A percentile compares a stretch with the other conserved stretches of the same genome.
These are phyloP conservation scores for Alnus glutinosa DNA, from an alignment of 306 rosid species.

Conservation along the genomic window DNA sequence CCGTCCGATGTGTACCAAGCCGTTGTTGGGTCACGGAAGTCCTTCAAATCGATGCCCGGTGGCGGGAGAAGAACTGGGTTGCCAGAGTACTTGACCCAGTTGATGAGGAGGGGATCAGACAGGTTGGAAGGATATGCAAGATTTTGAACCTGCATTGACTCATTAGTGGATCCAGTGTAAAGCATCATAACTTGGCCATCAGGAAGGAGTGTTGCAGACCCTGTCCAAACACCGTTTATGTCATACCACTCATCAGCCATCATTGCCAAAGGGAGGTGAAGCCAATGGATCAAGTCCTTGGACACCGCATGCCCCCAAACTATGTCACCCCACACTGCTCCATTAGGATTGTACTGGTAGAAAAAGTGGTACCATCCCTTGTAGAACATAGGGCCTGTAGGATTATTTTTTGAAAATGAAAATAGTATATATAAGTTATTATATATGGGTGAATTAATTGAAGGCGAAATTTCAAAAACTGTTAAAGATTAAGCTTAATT, in stretches of 20 bases:
- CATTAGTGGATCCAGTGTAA: slow-evolving; percentile 83
- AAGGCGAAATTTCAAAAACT: background rate
- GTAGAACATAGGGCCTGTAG: slow-evolving; percentile 76
- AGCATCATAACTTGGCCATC: slow-evolving; percentile 65
- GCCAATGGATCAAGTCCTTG: slow-evolving; percentile 82
- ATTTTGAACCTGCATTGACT: slow-evolving; percentile 74
- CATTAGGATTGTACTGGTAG: slow-evolving; percentile 83
- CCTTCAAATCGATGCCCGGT: slow-evolving; percentile 46
- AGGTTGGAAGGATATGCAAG: slow-evolving; percentile 74
- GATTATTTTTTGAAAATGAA: background rate
- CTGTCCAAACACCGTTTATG: slow-evolving; percentile 77
- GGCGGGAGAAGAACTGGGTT: slow-evolving; percentile 83
- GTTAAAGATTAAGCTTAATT: background rate
- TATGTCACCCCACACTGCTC: slow-evolving; percentile 86
- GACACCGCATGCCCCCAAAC: slow-evolving; percentile 96
- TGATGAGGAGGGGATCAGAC: slow-evolving; percentile 64
- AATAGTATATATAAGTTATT: background rate
- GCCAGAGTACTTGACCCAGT: slow-evolving; percentile 67
- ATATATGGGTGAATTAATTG: background rate
- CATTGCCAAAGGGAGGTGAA: slow-evolving; percentile 84
- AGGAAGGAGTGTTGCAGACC: slow-evolving; percentile 80
- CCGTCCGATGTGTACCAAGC: slow-evolving; percentile 83
- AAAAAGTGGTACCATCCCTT: slow-evolving; percentile 94
- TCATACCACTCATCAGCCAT: slow-evolving; percentile 80
- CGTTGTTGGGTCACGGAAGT: slow-evolving; percentile 92